Base-by-base conservation (phyloP, 1,284 basidiomycete species). In the Waitea zeae region DNA sequence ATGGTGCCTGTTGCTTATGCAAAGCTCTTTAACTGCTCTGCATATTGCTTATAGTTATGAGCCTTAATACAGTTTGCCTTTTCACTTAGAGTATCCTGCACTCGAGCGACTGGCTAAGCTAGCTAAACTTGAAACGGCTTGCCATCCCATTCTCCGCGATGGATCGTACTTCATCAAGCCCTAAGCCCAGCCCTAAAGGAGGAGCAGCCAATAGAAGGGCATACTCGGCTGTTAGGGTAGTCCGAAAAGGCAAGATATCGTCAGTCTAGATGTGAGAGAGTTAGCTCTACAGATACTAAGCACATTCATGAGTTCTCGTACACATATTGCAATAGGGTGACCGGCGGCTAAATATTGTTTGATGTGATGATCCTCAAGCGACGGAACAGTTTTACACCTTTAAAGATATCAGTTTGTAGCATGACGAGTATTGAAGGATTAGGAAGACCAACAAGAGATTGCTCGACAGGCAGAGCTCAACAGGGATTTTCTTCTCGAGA, bases 381-480 rank as follows among this genome's bases (percentile, higher is more conserved):
- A 55, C 3, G 58, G 36, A 1, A 78, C 76, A 0, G 79, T 80
- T 52, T 80, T 82, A 56, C 70, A 73, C 26, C 76, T 81, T n/a
- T n/a, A n/a, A n/a, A n/a, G 34, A 29, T 11, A 35, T 3, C 4
- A 17, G 26, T n/a, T 7, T 9, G 17, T 18, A 15, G 9, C 12
- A 9, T n/a, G 31, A 9, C 7, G 9, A 5, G 15, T 27, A 17
- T 7, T 20, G 33, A 15, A 20, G 35, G 33, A 22, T n/a, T 29
- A 26, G 30, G 15, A 4, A 15, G n/a, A 56, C 73, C 39, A 44
- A 78, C 68, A 86, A 45, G 9, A 89, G 49, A 51, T 89, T 89
- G 4, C 84, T 88, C 12, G 66, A 76, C 29, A 89, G 60, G 48
- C 84, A 88, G 34, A 89, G 72, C 51, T 88, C 84, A 20, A 87